Conservation (phyloP, 1,139 yeast species). For the Debaryomyces singareniensis region DNA sequence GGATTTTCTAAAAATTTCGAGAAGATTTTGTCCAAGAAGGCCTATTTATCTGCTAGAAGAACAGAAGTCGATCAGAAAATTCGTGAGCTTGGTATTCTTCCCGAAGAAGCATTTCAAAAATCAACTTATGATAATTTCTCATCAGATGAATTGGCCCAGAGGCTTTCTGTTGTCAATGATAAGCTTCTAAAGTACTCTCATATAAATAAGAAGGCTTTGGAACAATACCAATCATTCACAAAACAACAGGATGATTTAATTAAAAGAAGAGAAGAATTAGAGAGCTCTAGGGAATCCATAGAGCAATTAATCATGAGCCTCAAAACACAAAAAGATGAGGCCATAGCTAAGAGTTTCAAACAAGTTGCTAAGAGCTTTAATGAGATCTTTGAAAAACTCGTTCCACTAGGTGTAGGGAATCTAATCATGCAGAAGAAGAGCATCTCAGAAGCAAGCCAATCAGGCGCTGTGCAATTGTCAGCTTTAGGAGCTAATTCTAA, state of each 20-base stretch:
- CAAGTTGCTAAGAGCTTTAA: slow-evolving; percentile 71
- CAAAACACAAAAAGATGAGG: slow-evolving; percentile 75
- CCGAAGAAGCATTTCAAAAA: slow-evolving; percentile 69
- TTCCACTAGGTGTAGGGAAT: slow-evolving; percentile 77
- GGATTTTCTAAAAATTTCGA: slow-evolving; percentile 62
- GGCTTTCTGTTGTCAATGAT: slow-evolving; percentile 52
- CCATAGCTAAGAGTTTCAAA: slow-evolving; percentile 71
- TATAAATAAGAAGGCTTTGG: slow-evolving; percentile 86
- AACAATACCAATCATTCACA: slow-evolving; percentile 71
- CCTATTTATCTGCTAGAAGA: slow-evolving; percentile 54
- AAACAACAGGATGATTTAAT: slow-evolving; percentile 65
- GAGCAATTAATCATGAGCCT: slow-evolving; percentile 65
- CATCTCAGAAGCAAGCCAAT: slow-evolving; percentile 12
- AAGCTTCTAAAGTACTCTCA: slow-evolving; percentile 62
- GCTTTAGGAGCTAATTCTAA: slow-evolving; percentile 16
- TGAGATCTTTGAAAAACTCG: slow-evolving; percentile 70
- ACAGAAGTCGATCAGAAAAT: slow-evolving; percentile 71
- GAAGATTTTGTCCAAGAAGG: slow-evolving; percentile 57
- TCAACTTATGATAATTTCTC: slow-evolving; percentile 35
- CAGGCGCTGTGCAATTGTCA: slow-evolving; percentile 9
- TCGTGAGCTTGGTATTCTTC: slow-evolving; percentile 78
- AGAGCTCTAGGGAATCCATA: slow-evolving; percentile 65
- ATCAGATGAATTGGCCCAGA: slow-evolving; percentile 50
- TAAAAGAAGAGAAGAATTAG: slow-evolving; percentile 63
- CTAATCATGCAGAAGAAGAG: slow-evolving; percentile 55